These are phyloP conservation scores for Endogone sp. DNA, from an alignment of 192 early-diverging fungal species.

Conservation along the genomic window DNA sequence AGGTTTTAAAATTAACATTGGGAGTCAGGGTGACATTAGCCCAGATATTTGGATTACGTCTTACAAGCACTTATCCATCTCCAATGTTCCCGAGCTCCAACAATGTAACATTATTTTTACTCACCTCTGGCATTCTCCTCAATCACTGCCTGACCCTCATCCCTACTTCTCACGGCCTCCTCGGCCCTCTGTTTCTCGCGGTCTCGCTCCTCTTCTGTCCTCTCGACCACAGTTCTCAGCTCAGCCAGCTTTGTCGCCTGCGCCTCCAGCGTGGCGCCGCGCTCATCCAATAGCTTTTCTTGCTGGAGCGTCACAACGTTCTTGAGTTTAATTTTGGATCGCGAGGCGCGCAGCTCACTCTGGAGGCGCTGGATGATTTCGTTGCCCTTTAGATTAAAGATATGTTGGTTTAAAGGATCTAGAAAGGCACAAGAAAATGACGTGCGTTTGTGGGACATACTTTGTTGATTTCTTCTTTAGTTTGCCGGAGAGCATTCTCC, in stretches of 20 bases:
- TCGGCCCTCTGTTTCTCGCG: background rate
- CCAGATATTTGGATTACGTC: too few species aligned
- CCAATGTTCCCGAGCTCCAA: slow-evolving; percentile 11
- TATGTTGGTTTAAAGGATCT: background rate
- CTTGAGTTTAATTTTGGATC: background rate
- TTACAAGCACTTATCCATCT: slow-evolving; percentile 18
- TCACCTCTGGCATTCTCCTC: background rate
- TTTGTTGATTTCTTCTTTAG: background rate
- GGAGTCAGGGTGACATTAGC: too few species aligned
- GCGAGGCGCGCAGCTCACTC: background rate
- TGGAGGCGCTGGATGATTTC: background rate
- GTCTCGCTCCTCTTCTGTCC: slow-evolving; percentile 3
- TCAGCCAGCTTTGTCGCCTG: background rate
- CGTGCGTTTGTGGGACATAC: background rate
- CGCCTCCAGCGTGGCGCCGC: background rate
- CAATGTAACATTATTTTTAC: background rate
- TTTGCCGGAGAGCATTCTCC: background rate
- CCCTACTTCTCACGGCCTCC: background rate
- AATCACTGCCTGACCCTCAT: background rate
- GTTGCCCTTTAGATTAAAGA: background rate
- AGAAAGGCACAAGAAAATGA: background rate
- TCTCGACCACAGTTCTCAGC: background rate
- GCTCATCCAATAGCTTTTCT: background rate
- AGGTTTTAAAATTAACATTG: too few species aligned
- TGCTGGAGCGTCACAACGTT: background rate